A percentile compares a stretch with the other conserved stretches of the same genome.
Conservation (phyloP, 495 filamentous ascomycete species). For the Umbilicaria muhlenbergii region DNA sequence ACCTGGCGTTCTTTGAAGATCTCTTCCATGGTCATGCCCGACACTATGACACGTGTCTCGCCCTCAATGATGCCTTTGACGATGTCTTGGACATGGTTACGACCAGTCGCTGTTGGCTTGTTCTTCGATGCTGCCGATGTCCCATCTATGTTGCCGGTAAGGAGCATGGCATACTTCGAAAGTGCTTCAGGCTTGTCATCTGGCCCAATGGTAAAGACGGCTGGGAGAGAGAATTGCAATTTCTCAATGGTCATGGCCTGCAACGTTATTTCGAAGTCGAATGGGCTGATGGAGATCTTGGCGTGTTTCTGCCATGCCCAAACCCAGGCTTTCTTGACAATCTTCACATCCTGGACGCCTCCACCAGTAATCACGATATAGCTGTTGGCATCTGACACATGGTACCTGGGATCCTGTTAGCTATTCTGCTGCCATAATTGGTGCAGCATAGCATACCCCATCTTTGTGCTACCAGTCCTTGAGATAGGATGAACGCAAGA, state of each 20-base stretch:
- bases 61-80: slow-evolving; percentile 83
- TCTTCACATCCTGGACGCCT: slow-evolving; percentile 50
- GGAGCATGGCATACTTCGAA: slow-evolving; percentile 60
- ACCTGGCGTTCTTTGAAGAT: slow-evolving; percentile 67
- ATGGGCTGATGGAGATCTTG: slow-evolving; percentile 51
- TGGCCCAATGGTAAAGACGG: slow-evolving; percentile 76
- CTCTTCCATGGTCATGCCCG: slow-evolving; percentile 75
- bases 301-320: slow-evolving; percentile 42
- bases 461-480: too few relatives aligned
- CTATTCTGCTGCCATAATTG: too few relatives aligned
- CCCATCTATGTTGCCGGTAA: slow-evolving; percentile 42
- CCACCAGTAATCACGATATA: slow-evolving; percentile 77
- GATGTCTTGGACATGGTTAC: slow-evolving; percentile 62
- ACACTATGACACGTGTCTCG: slow-evolving; percentile 64
- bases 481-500: too few relatives aligned
- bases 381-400: slow-evolving; percentile 25
- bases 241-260: slow-evolving; percentile 80
- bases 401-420: slow-evolving; percentile 7
- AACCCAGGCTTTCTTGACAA: slow-evolving; percentile 57
- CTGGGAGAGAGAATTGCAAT: slow-evolving; percentile 59
- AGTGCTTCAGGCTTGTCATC: slow-evolving; percentile 48
- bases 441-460: too few relatives aligned
- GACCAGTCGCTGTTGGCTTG: slow-evolving; percentile 23
- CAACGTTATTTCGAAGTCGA: slow-evolving; percentile 58
- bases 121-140: slow-evolving; percentile 6